Conservation (phyloP, 805 yeast species). For the Sugiyamaella chiloensis region DNA sequence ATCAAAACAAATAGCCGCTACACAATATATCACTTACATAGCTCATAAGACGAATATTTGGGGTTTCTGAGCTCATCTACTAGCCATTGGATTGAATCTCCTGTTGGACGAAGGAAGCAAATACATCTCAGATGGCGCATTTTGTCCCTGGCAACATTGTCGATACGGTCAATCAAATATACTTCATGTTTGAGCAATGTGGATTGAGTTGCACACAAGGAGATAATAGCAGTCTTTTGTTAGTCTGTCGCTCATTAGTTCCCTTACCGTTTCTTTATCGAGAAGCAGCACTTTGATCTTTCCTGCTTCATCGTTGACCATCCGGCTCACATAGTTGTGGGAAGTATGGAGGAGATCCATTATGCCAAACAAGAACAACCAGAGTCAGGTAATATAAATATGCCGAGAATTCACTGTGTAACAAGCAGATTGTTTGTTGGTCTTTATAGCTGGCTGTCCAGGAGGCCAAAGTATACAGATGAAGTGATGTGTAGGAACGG, state of each 20-base stretch:
- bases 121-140: conserved; percentile 81
- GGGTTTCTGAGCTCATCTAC: conserved; percentile 72
- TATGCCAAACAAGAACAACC: neutral
- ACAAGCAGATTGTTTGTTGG: no score
- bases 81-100: conserved; percentile 57
- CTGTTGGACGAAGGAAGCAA: conserved; percentile 71
- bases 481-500: no score
- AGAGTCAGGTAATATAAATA: no score
- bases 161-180: conserved; percentile 72
- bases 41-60: conserved; percentile 70
- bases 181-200: conserved; percentile 77
- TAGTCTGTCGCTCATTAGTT: conserved; percentile 2
- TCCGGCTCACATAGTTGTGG: conserved; percentile 38
- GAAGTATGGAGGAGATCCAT: conserved; percentile 40
- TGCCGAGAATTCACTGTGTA: no score
- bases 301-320: conserved; percentile 28
- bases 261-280: conserved; percentile 59
- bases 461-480: no score
- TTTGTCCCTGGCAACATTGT: conserved; percentile 57
- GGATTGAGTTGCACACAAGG: conserved; percentile 88
- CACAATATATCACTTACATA: conserved; percentile 38
- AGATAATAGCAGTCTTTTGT: conserved; percentile 61
- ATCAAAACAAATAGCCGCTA: neutral
- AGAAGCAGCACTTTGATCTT: conserved; percentile 70
- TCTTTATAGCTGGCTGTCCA: no score